phyloP scores from a whole-genome alignment of 176 grass and related monocot genomes.

The Pontederia paniculata region DNA sequence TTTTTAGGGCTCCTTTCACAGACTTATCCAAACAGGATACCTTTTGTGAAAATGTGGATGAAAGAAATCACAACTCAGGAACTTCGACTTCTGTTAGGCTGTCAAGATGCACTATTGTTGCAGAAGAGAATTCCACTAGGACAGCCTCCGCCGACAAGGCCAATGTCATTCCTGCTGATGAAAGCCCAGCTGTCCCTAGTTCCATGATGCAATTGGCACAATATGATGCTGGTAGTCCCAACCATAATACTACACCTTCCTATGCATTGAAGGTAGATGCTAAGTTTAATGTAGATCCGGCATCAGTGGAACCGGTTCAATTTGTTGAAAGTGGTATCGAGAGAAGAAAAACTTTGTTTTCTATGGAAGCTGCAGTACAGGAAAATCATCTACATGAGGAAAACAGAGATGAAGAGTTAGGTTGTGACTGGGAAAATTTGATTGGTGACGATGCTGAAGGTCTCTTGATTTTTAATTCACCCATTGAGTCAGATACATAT shows the following conservation, averaged over 20 bases:
- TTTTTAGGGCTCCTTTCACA: slow-evolving; percentile 38
- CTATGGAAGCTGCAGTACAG: slow-evolving; percentile 29
- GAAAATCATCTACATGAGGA: slow-evolving; percentile 14
- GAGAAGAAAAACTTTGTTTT: slow-evolving; percentile 66
- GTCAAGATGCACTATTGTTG: slow-evolving; percentile 29
- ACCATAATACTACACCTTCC: slow-evolving; percentile 63
- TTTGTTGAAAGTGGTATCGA: slow-evolving; percentile 32
- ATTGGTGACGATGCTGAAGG: slow-evolving; percentile 44
- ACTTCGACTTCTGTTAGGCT: slow-evolving; percentile 27
- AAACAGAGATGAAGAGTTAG: slow-evolving; percentile 33
- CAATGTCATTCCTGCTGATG: slow-evolving; percentile 19
- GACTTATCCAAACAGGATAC: slow-evolving; percentile 39
- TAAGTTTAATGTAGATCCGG: slow-evolving; percentile 30
- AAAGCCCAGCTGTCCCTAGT: slow-evolving; percentile 13
- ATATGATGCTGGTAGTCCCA: slow-evolving; percentile 53
- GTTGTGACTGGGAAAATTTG: slow-evolving; percentile 65
- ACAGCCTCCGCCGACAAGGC: slow-evolving; percentile 37
- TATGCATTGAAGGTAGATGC: slow-evolving; percentile 46
- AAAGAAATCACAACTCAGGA: slow-evolving; percentile 22
- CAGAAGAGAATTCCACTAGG: slow-evolving; percentile 24
- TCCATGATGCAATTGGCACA: slow-evolving; percentile 33
- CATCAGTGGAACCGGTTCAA: slow-evolving; percentile 15
- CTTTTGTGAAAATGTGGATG: slow-evolving; percentile 8
- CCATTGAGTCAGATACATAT: slow-evolving; percentile 35
- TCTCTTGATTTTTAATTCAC: slow-evolving; percentile 54